Evolutionary conservation across 495 filamentous ascomycete species (phyloP).

Genomic region (Cetradonia linearis): DNA sequence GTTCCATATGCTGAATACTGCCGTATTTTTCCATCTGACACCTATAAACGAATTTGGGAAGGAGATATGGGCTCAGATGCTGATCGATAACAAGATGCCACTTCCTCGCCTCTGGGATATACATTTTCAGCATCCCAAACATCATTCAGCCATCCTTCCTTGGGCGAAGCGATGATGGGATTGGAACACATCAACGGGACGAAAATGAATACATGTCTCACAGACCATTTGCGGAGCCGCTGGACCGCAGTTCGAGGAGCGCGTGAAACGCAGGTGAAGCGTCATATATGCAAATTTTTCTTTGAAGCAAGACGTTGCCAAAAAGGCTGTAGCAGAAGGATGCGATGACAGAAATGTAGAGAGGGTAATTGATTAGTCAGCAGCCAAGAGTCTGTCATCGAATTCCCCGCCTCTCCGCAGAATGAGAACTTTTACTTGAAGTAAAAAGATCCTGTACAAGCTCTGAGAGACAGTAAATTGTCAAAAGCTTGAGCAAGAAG

Average conservation of each 20-base stretch:
- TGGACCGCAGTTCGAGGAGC: background rate
- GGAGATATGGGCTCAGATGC: conserved; percentile 52
- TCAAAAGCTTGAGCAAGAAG: background rate
- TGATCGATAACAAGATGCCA: conserved; percentile 58
- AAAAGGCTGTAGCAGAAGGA: background rate
- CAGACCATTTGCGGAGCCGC: background rate
- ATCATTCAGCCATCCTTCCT: background rate
- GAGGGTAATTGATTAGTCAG: background rate
- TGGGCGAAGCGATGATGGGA: background rate
- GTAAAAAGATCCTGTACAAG: background rate
- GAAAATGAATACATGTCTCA: background rate
- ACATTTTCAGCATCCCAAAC: conserved; percentile 12
- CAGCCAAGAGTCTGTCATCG: background rate
- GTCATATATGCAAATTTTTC: conserved; percentile 2
- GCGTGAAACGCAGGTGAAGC: background rate
- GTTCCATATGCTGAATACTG: no score
- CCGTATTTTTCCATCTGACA: no score
- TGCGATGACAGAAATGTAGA: conserved; percentile 11
- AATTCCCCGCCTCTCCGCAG: no score
- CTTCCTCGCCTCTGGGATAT: conserved; percentile 18
- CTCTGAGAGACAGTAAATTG: background rate
- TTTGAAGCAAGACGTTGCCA: background rate
- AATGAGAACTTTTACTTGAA: no score
- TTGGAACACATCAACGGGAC: background rate
- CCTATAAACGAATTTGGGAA: conserved; percentile 36